phyloP scores from a whole-genome alignment of 2,329 filamentous ascomycete species.

The Arachnomyces sp. region DNA sequence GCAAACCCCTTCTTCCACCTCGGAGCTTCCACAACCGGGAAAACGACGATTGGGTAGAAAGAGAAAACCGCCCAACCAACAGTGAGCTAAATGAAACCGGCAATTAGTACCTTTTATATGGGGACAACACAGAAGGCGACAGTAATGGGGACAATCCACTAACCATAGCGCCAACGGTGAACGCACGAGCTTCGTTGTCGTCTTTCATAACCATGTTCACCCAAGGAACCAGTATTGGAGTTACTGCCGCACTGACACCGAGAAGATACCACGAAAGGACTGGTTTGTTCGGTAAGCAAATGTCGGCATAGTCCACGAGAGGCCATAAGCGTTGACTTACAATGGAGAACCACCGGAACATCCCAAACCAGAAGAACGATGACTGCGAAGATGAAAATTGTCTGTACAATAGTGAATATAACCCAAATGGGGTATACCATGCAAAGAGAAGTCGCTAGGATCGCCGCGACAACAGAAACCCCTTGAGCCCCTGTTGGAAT shows the following conservation, averaged over 20 bases:
- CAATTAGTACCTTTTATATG: too few species aligned
- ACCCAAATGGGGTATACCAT: slow-evolving; percentile 29
- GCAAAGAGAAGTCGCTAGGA: slow-evolving; percentile 23
- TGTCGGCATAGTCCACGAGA: too few species aligned
- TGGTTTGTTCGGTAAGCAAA: background rate
- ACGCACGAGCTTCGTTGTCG: slow-evolving; percentile 21
- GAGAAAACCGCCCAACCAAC: slow-evolving; percentile 40
- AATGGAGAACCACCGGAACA: slow-evolving; percentile 18
- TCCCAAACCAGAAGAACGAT: slow-evolving; percentile 21
- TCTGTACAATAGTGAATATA: slow-evolving; percentile 18
- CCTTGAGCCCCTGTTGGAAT: slow-evolving; percentile 20
- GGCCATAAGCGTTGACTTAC: background rate
- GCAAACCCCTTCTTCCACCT: slow-evolving; percentile 44
- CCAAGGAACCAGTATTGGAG: slow-evolving; percentile 21
- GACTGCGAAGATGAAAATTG: slow-evolving; percentile 24
- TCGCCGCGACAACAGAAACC: slow-evolving; percentile 19
- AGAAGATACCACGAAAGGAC: slow-evolving; percentile 15
- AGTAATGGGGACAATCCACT: background rate
- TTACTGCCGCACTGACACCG: slow-evolving; percentile 20
- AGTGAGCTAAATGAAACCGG: slow-evolving; percentile 39
- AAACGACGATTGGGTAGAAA: slow-evolving; percentile 35
- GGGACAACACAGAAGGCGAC: background rate
- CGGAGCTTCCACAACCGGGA: slow-evolving; percentile 31
- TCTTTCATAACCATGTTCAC: slow-evolving; percentile 22
- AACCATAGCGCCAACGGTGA: slow-evolving; percentile 28